A percentile compares a stretch with the other conserved stretches of the same genome.
Conservation (phyloP, 2,329 filamentous ascomycete genomes). For the Monosporascus cannonballus region DNA sequence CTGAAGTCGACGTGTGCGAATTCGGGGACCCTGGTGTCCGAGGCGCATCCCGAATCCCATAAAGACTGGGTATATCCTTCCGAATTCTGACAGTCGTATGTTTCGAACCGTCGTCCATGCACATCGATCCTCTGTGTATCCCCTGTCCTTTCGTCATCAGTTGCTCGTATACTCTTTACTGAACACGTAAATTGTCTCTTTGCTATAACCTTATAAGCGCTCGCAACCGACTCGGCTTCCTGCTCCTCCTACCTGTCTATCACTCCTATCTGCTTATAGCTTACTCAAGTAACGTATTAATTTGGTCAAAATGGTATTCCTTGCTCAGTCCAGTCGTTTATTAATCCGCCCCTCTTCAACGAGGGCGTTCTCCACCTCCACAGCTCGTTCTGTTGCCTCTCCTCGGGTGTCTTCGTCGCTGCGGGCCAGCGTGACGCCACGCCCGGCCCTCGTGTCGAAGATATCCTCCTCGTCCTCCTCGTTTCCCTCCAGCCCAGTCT, state of each 20-base stretch:
- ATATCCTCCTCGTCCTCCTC: slow-evolving; percentile 36
- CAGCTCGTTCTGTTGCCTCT: slow-evolving; percentile 21
- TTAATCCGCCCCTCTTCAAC: slow-evolving; percentile 20
- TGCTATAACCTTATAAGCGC: too few species aligned
- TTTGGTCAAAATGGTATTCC: slow-evolving; percentile 43
- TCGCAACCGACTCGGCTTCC: too few species aligned
- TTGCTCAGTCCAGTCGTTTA: slow-evolving; percentile 51
- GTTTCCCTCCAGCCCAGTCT: slow-evolving; percentile 35
- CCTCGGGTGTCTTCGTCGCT: slow-evolving; percentile 15
- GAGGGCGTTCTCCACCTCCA: slow-evolving; percentile 19
- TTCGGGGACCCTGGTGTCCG: not conserved
- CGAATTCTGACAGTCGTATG: not conserved
- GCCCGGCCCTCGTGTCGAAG: slow-evolving; percentile 15
- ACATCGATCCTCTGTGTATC: not conserved
- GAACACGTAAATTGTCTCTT: too few species aligned
- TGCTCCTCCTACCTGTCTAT: not conserved
- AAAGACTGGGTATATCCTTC: not conserved
- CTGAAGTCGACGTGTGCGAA: not conserved
- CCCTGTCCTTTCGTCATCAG: too few species aligned
- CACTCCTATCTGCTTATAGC: not conserved
- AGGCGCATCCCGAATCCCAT: not conserved
- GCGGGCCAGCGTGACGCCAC: slow-evolving; percentile 20
- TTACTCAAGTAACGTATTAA: not conserved
- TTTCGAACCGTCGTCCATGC: not conserved
- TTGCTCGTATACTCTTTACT: too few species aligned